A percentile compares a stretch with the other conserved stretches of the same genome.
These are phyloP conservation scores for Xylaria sp. DNA, from an alignment of 2,329 filamentous ascomycete genomes.

Conservation along the genomic window DNA sequence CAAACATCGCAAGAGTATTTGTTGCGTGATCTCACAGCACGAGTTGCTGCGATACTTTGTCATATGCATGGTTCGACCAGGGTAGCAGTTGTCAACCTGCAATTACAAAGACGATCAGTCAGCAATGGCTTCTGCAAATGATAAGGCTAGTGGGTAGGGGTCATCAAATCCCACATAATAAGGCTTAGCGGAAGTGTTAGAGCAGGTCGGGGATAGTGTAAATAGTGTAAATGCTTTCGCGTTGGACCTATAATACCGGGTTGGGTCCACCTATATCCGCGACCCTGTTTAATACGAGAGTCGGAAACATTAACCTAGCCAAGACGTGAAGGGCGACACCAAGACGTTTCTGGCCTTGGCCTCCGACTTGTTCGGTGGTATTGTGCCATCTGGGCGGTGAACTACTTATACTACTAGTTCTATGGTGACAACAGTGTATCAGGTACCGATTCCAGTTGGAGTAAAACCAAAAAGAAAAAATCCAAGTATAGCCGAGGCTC, in stretches of 20 bases:
- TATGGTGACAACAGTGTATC: background rate
- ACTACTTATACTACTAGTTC: slow-evolving; percentile 1
- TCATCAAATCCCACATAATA: slow-evolving; percentile 28
- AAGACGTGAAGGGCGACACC: slow-evolving; percentile 8
- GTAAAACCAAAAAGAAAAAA: background rate
- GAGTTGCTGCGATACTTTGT: background rate
- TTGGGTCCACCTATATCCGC: slow-evolving; percentile 23
- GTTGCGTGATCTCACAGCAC: slow-evolving; percentile 23
- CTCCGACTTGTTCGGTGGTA: background rate
- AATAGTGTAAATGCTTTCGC: background rate
- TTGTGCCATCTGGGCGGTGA: slow-evolving; percentile 17
- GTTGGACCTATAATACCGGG: slow-evolving; percentile 5
- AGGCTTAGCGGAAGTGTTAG: slow-evolving; percentile 29
- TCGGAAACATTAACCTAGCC: slow-evolving; percentile 9
- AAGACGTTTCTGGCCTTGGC: slow-evolving; percentile 11
- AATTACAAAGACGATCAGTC: slow-evolving; percentile 36
- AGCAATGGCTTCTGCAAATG: slow-evolving; percentile 23
- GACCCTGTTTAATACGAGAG: slow-evolving; percentile 28
- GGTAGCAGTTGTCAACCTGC: slow-evolving; percentile 20
- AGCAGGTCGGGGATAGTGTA: slow-evolving; percentile 1
- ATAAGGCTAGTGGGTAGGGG: slow-evolving; percentile 28
- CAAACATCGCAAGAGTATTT: background rate
- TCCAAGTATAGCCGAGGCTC: background rate
- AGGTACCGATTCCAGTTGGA: background rate
- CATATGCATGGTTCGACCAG: slow-evolving; percentile 15